Conservation (phyloP, 192 early-diverging fungal genomes). For the Backusella tuberculispora region DNA sequence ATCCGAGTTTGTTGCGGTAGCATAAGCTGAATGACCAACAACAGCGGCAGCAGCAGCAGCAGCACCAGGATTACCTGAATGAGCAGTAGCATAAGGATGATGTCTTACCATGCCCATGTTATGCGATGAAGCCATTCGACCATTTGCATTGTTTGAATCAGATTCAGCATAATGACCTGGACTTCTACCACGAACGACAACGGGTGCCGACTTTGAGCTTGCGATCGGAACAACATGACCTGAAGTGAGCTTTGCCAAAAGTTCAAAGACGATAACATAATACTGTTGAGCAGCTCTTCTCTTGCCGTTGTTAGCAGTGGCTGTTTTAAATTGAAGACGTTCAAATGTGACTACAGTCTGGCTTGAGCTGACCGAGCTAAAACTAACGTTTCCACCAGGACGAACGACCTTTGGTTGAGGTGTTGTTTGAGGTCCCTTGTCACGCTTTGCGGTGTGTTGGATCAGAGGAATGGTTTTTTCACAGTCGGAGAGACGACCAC, state of each 20-base stretch:
- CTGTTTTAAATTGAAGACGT: constrained; percentile 93
- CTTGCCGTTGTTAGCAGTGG: constrained; percentile 92
- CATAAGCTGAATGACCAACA: neutral
- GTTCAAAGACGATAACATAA: constrained; percentile 72
- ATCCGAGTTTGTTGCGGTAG: neutral
- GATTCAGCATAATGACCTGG: constrained; percentile 86
- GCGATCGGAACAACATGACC: constrained; percentile 62
- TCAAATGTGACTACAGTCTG: constrained; percentile 76
- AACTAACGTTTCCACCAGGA: constrained; percentile 45
- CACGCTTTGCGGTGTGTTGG: constrained; percentile 83
- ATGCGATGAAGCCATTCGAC: neutral
- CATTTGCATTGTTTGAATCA: constrained; percentile 24
- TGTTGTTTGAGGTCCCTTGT: constrained; percentile 77
- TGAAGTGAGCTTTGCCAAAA: constrained; percentile 70
- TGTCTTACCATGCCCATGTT: neutral
- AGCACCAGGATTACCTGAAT: constrained; percentile 19
- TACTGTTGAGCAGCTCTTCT: constrained; percentile 90
- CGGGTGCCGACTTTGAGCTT: constrained; percentile 64
- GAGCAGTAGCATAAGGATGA: constrained; percentile 22
- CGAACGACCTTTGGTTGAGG: constrained; percentile 51
- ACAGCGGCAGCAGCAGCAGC: constrained; percentile 21
- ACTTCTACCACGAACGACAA: constrained; percentile 88
- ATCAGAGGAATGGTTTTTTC: constrained; percentile 67
- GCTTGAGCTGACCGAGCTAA: constrained; percentile 36
- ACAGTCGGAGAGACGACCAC: constrained; percentile 56